Evolutionary conservation across 331 rosid species (phyloP), one percentile per base, ranked within the genome.

Genomic region (Malus hybrid): DNA sequence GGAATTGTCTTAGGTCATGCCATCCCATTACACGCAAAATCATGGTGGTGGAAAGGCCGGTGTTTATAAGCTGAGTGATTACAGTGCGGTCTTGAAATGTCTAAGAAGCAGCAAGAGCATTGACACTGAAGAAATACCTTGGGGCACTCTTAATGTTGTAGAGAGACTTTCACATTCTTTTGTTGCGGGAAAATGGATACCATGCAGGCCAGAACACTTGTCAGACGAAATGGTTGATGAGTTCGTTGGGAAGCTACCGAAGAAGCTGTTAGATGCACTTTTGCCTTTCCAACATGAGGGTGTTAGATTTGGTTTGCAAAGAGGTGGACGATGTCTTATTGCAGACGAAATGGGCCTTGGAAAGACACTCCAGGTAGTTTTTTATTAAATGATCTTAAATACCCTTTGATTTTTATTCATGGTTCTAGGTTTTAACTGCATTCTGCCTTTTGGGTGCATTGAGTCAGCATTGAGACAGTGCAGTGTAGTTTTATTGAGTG

Each of bases 301-400:
- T 5, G 42, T 94, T 71, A 84, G 86, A 78, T 94, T 90, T 67
- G 92, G 96, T 24, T 81, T 94, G 83, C 85, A 83, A 64, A 89
- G 97, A 80, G 99, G 99, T 20, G 97, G 88, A 1, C 81, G 99
- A 10, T 92, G 96, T 86, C 96, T 94, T 63, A 94, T 94, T 75
- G 97, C 97, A 0, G 99, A 94, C 55, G 97, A 94, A 42, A 94
- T 94, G 99, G 97, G 97, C 56, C 97, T 94, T n/a, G 99, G 99
- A 46, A 94, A 94, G 76, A 94, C 99, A 32, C 88, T 94, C 15
- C 99, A 94, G 97, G 99, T 94, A 39, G 14, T 33, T 72, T 62
- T 50, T 44, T 57, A 28, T 62, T 20, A 29, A 39, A 64, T 24
- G 36, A 33, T 39, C 46, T 13, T 71, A 33, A 65, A 16, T 55